Evolutionary conservation across 768 basidiomycete species (phyloP), one percentile per base, ranked within the genome.

Genomic region (Boletus sensibilis): DNA sequence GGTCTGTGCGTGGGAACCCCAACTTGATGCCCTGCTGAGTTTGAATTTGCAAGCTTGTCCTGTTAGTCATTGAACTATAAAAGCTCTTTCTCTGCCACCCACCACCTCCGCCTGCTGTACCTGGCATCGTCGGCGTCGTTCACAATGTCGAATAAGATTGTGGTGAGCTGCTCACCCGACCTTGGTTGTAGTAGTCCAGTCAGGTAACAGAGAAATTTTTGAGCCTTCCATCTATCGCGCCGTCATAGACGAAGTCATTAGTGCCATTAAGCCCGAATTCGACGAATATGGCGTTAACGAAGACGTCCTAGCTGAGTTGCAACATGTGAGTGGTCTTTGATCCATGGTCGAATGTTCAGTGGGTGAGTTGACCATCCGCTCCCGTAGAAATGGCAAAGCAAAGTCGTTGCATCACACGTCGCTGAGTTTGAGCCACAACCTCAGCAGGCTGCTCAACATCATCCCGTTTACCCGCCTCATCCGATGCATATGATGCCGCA

Each of bases 201-300:
- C 69, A 65, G 75, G 77, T 78, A 76, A 81, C 84, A 66, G 77
- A 73, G 75, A 72, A 67, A 74, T 75, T 69, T 73, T 81, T 83
- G 86, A 95, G 94, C 94, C 94, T 70, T 68, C 74, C 64, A 90
- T 92, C 65, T 99, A 99, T 75, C 91, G 96, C 61, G 73, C 84
- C 56, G 90, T 99, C 74, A 98, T 99, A 76, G 94, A 97, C 84
- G 94, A 98, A 75, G 95, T 98, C 63, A 89, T 98, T 65, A 75
- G 76, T 33, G 78, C 81, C 64, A 90, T 96, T 78, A 92, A 90
- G 76, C 78, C 85, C 73, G 95, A 98, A 71, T 99, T 98, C 75
- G 95, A 98, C 71, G 94, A 96, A 70, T 94, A 90, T 67, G 97
- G 97, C 58, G 90, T 99, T 60, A 81, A 86, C 69, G 90, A 98